phyloP scores from a whole-genome alignment of 2,329 filamentous ascomycete genomes.

The Talaromyces sp. region DNA sequence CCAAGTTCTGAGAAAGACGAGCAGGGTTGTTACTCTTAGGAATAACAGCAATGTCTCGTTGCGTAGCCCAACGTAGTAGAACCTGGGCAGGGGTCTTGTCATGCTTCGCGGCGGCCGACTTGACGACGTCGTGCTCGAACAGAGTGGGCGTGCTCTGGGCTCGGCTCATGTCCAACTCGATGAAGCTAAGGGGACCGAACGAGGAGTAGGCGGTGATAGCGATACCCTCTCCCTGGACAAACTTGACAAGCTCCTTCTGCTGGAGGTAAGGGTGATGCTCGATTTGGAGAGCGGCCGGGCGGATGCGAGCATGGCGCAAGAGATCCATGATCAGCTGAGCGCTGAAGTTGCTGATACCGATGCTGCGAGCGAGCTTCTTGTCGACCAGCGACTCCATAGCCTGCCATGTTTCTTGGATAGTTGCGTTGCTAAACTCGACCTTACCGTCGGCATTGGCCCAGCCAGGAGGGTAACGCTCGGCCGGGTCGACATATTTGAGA shows the following conservation, averaged over 20 bases:
- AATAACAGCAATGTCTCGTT: slow-evolving; percentile 75
- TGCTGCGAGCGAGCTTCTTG: slow-evolving; percentile 63
- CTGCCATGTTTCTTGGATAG: slow-evolving; percentile 76
- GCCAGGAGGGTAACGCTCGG: slow-evolving; percentile 72
- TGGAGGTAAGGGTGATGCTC: slow-evolving; percentile 88
- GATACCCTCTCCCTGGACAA: slow-evolving; percentile 66
- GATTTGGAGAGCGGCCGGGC: slow-evolving; percentile 75
- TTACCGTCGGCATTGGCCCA: slow-evolving; percentile 64
- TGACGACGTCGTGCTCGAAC: slow-evolving; percentile 65
- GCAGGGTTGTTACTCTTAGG: slow-evolving; percentile 66
- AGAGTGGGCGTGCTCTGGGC: slow-evolving; percentile 63
- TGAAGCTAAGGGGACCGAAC: slow-evolving; percentile 74
- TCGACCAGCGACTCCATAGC: slow-evolving; percentile 74
- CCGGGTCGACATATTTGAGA: slow-evolving; percentile 78
- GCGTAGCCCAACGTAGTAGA: slow-evolving; percentile 80
- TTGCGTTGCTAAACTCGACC: slow-evolving; percentile 62
- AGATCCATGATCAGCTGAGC: slow-evolving; percentile 72
- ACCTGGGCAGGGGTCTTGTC: slow-evolving; percentile 73
- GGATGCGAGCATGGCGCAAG: slow-evolving; percentile 70
- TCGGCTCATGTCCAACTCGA: slow-evolving; percentile 69
- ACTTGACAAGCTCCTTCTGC: slow-evolving; percentile 65
- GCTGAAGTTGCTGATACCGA: slow-evolving; percentile 82
- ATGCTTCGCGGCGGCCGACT: slow-evolving; percentile 63
- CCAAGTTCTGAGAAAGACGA: slow-evolving; percentile 61
- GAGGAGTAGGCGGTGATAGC: slow-evolving; percentile 78